Conservation (phyloP, 2,329 filamentous ascomycete species). For the Cordyceps farinosa region DNA sequence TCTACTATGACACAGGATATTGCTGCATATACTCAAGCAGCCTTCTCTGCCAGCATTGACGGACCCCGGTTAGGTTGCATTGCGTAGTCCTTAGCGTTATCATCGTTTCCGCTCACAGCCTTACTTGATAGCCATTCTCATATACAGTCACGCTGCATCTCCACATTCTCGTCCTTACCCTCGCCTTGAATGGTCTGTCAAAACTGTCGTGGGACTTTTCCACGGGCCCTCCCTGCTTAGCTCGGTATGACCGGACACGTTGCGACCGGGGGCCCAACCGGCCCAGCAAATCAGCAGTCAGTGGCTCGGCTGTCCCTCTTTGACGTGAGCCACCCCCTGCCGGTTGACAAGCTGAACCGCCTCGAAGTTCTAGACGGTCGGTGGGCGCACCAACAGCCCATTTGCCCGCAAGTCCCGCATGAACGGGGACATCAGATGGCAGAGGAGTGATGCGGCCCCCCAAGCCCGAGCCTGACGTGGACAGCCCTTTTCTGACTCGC, state of each 20-base stretch:
- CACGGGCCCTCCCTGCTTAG: background rate
- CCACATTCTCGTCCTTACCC: background rate
- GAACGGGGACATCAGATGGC: background rate
- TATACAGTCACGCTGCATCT: background rate
- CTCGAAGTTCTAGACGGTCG: background rate
- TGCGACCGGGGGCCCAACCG: background rate
- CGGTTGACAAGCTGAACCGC: background rate
- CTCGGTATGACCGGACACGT: background rate
- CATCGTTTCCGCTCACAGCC: conserved; percentile 4
- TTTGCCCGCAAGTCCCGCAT: background rate
- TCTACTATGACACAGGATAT: background rate
- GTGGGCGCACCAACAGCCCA: background rate
- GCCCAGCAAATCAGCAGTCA: too few species aligned
- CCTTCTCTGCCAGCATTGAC: background rate
- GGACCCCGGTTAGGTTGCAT: background rate
- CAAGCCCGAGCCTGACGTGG: background rate
- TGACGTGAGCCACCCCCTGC: background rate
- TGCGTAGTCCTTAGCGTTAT: background rate
- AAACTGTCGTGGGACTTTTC: background rate
- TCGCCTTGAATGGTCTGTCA: background rate
- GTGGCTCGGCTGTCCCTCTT: too few species aligned
- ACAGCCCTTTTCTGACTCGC: background rate
- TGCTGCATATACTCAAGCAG: background rate
- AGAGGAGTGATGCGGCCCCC: background rate
- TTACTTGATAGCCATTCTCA: background rate